Evolutionary conservation across 2,329 filamentous ascomycete species (phyloP).

Genomic region (Paecilomyces dactylethromorphus): DNA sequence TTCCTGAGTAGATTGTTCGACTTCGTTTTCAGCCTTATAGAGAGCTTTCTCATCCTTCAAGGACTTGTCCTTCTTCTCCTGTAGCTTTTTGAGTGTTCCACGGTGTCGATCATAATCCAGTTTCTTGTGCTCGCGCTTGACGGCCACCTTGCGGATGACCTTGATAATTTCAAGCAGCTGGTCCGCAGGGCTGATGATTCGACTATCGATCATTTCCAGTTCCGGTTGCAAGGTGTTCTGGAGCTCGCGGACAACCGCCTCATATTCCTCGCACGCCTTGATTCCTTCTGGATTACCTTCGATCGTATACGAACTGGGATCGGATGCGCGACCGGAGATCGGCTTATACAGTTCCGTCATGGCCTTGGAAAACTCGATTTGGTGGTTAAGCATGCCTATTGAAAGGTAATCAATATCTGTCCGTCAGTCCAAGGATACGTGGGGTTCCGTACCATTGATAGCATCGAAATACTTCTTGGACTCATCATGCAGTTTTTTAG

Average conservation of each 20-base stretch:
- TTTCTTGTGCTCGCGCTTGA: constrained; percentile 95
- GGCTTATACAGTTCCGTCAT: constrained; percentile 97
- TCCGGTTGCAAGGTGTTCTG: constrained; percentile 85
- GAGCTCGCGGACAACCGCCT: constrained; percentile 80
- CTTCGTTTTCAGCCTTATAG: constrained; percentile 89
- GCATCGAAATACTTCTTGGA: constrained; percentile 96
- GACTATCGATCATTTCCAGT: constrained; percentile 92
- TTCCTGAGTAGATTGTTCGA: constrained; percentile 87
- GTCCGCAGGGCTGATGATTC: constrained; percentile 86
- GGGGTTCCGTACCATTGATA: constrained; percentile 65
- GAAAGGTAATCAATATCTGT: constrained; percentile 2
- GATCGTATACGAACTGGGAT: constrained; percentile 73
- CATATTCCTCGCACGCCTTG: constrained; percentile 91
- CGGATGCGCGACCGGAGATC: constrained; percentile 90
- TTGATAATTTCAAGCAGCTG: constrained; percentile 94
- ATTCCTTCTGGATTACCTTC: constrained; percentile 93
- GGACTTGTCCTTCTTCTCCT: constrained; percentile 95
- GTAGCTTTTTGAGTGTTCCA: constrained; percentile 78
- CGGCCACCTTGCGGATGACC: constrained; percentile 77
- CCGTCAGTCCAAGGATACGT: neutral
- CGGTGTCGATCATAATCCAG: constrained; percentile 90
- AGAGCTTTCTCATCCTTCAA: constrained; percentile 96
- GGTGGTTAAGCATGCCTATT: constrained; percentile 81
- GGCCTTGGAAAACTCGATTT: constrained; percentile 96
- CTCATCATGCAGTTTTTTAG: constrained; percentile 94